phyloP scores from a whole-genome alignment of 768 basidiomycete species.

The Lactarius evosmus region DNA sequence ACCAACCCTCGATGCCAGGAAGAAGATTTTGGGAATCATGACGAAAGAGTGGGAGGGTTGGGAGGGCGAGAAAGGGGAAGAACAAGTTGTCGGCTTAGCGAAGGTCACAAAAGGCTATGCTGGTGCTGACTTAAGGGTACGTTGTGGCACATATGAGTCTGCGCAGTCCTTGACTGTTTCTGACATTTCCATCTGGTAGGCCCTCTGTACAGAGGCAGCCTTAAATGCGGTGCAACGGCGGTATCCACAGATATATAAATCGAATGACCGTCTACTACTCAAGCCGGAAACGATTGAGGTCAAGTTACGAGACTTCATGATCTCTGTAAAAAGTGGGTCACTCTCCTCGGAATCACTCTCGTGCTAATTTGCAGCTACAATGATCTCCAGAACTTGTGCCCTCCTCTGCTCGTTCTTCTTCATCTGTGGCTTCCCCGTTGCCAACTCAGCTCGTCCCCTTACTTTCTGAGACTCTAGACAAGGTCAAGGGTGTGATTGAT shows the following conservation, averaged over 20 bases:
- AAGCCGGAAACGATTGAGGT: conserved; percentile 84
- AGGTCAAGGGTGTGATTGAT: conserved; percentile 67
- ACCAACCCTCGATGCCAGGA: conserved; percentile 77
- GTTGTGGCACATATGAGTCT: conserved; percentile 33
- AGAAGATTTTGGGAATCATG: conserved; percentile 88
- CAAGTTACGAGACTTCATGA: conserved; percentile 91
- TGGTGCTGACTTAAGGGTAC: conserved; percentile 90
- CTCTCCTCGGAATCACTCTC: conserved; percentile 8
- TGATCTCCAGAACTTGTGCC: conserved; percentile 75
- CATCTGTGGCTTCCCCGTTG: conserved; percentile 80
- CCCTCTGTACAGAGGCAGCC: conserved; percentile 94
- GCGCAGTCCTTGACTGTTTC: conserved; percentile 16
- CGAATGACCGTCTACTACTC: conserved; percentile 77
- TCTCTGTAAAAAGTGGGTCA: conserved; percentile 86
- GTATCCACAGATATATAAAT: conserved; percentile 97
- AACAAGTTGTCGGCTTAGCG: conserved; percentile 63
- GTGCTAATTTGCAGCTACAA: conserved; percentile 12
- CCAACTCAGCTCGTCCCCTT: conserved; percentile 83
- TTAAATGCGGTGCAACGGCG: conserved; percentile 93
- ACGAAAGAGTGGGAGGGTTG: conserved; percentile 88
- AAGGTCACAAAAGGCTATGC: conserved; percentile 96
- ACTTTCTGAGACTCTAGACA: conserved; percentile 62
- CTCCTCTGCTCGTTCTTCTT: conserved; percentile 87
- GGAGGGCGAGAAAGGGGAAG: conserved; percentile 50
- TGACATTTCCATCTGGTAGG: conserved; percentile 46